Evolutionary conservation across 2,329 filamentous ascomycete genomes (phyloP).

Genomic region (Lachnellula cervina): DNA sequence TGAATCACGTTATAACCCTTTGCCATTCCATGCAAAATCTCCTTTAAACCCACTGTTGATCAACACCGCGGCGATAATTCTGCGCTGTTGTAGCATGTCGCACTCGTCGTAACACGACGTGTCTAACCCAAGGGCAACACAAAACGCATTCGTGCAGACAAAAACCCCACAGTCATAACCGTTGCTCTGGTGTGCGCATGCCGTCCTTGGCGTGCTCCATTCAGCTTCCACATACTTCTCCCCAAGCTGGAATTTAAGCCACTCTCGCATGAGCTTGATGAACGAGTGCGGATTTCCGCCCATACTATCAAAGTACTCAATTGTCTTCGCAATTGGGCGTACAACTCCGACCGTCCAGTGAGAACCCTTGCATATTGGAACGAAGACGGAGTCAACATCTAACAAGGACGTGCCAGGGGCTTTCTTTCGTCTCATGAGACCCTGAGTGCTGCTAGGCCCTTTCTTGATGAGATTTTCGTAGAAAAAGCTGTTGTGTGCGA

Average conservation of each 20-base stretch:
- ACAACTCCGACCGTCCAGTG: constrained; percentile 74
- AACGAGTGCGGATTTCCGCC: constrained; percentile 38
- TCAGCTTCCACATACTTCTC: constrained; percentile 50
- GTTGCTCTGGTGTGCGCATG: constrained; percentile 57
- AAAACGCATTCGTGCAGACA: constrained; percentile 67
- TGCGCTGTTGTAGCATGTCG: constrained; percentile 56
- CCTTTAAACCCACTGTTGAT: constrained; percentile 62
- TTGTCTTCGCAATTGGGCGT: constrained; percentile 51
- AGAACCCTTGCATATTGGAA: constrained; percentile 59
- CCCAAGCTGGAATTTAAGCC: constrained; percentile 55
- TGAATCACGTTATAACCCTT: constrained; percentile 14
- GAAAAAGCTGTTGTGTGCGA: constrained; percentile 63
- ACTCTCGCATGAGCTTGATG: constrained; percentile 43
- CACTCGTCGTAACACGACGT: constrained; percentile 41
- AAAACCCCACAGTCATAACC: constrained; percentile 74
- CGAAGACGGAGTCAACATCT: constrained; percentile 60
- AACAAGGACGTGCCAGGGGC: constrained; percentile 58
- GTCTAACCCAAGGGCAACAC: constrained; percentile 39
- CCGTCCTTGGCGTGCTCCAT: constrained; percentile 52
- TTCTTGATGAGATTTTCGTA: constrained; percentile 49
- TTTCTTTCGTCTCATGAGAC: constrained; percentile 53
- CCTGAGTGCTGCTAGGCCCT: constrained; percentile 44
- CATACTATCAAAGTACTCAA: constrained; percentile 69
- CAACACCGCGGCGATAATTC: constrained; percentile 59
- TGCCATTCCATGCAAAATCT: constrained; percentile 42